Percentiles rank a stretch among this genome's conserved stretches.
Evolutionary conservation across 768 basidiomycete species (phyloP).

Genomic region (Suillus alpinus): DNA sequence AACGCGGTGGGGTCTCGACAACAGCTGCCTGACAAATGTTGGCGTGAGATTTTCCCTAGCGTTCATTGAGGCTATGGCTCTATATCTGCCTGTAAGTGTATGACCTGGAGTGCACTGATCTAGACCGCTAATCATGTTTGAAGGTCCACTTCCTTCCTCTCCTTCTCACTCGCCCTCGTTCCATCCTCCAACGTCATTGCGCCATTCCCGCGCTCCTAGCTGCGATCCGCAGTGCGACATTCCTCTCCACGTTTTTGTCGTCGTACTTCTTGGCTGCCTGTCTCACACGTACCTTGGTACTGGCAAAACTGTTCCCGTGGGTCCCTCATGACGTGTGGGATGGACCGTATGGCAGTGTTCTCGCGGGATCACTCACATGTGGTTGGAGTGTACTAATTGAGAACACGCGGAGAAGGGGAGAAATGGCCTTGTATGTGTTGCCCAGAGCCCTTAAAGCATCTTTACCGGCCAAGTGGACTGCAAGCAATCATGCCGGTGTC

Average conservation of each 20-base stretch:
- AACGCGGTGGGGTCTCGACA: slow-evolving; percentile 41
- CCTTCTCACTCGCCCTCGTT: slow-evolving; percentile 55
- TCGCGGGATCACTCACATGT: slow-evolving; percentile 66
- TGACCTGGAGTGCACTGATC: background rate
- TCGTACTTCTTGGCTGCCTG: slow-evolving; percentile 73
- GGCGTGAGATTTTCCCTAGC: slow-evolving; percentile 50
- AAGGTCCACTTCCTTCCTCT: slow-evolving; percentile 72
- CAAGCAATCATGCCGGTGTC: slow-evolving; percentile 39
- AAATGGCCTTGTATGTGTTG: slow-evolving; percentile 78
- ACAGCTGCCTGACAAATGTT: slow-evolving; percentile 62
- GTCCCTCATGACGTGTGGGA: slow-evolving; percentile 81
- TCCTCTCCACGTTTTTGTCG: slow-evolving; percentile 70
- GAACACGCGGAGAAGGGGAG: slow-evolving; percentile 65
- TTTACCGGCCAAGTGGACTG: slow-evolving; percentile 54
- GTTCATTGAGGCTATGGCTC: slow-evolving; percentile 58
- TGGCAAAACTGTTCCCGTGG: slow-evolving; percentile 61
- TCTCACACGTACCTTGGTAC: slow-evolving; percentile 58
- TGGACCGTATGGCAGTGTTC: slow-evolving; percentile 65
- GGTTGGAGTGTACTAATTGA: slow-evolving; percentile 81
- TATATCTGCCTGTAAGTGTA: slow-evolving; percentile 68
- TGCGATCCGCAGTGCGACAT: slow-evolving; percentile 63
- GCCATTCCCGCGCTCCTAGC: slow-evolving; percentile 43
- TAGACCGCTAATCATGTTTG: slow-evolving; percentile 1
- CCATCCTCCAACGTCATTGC: slow-evolving; percentile 44
- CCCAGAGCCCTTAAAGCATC: slow-evolving; percentile 66